Base-by-base conservation (phyloP, 2,329 filamentous ascomycete species). In the Colletotrichum eleusines region DNA sequence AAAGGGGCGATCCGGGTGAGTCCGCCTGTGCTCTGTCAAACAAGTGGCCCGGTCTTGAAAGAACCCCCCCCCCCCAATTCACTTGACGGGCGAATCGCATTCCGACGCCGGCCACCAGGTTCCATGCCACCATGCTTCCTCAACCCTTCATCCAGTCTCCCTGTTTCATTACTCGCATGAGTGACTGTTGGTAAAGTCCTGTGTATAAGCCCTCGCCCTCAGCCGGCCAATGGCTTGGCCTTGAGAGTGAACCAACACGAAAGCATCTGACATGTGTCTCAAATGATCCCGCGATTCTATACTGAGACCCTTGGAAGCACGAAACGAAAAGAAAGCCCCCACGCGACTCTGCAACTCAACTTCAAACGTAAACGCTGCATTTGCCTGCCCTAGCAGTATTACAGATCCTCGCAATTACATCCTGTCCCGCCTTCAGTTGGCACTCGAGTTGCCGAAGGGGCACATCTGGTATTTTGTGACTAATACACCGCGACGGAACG, bases 31-130 rank as follows among this genome's bases (percentile, higher is more conserved):
- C n/a, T 59, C 40, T 55, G 58, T 59, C 53, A 60, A 54, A 50
- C 58, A 53, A 51, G 35, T 53, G 51, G 51, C 28, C 53, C 44
- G 53, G 44, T 42, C 51, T 62, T 35, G n/a, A 26, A 12, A 46
- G 50, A 12, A n/a, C n/a, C n/a, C n/a, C n/a, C n/a, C n/a, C n/a
- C n/a, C n/a, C n/a, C 33, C 58, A 51, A 58, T 38, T 26, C 28
- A 58, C 18, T 44, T 63, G 58, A 63, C 31, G 23, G 23, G 53
- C 64, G 58, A 71, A 63, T 69, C 68, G 53, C 64, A 68, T 71
- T 57, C 46, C 46, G n/a, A 55, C 31, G 55, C 57, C 14, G 1
- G 50, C 20, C 33, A 31, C 35, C 31, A 61, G 31, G 9, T 23
- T 26, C 40, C 31, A 35, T 33, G 31, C 44, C 18, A 20, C 40